These are phyloP conservation scores for Aspergillus persii DNA, from an alignment of 2,329 filamentous ascomycete genomes.

Conservation along the genomic window DNA sequence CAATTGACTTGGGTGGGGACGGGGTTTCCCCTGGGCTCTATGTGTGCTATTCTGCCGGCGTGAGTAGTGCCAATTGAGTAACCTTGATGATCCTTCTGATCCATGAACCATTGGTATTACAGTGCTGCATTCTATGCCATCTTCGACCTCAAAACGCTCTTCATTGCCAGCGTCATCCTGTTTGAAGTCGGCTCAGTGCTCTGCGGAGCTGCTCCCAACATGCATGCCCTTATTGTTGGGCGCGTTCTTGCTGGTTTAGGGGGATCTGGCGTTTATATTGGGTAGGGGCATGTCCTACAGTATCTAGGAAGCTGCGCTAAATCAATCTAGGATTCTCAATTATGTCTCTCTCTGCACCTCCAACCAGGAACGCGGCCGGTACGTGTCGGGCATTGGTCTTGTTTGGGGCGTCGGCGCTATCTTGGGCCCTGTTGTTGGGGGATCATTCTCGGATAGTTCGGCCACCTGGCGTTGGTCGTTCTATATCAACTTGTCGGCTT, in stretches of 20 bases:
- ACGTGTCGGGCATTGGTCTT: conserved; percentile 19
- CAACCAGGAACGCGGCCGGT: neutral
- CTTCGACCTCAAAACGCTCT: conserved; percentile 46
- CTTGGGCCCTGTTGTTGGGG: conserved; percentile 31
- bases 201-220: conserved; percentile 43
- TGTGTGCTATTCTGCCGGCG: neutral
- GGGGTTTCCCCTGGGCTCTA: neutral
- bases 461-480: conserved; percentile 42
- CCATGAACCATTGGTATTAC: neutral
- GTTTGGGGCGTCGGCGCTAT: conserved; percentile 37
- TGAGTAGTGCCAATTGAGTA: neutral
- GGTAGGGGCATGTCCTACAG: neutral
- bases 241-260: conserved; percentile 20
- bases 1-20: neutral
- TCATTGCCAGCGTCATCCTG: conserved; percentile 18
- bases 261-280: neutral
- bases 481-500: conserved; percentile 54
- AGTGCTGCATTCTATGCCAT: conserved; percentile 12
- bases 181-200: conserved; percentile 30
- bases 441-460: conserved; percentile 15
- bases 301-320: neutral
- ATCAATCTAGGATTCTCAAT: conserved; percentile 13
- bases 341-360: neutral
- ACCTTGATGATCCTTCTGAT: neutral
- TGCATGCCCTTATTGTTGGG: conserved; percentile 46